Evolutionary conservation across 495 filamentous ascomycete genomes (phyloP).

Genomic region (Chlorociboria aeruginascens): DNA sequence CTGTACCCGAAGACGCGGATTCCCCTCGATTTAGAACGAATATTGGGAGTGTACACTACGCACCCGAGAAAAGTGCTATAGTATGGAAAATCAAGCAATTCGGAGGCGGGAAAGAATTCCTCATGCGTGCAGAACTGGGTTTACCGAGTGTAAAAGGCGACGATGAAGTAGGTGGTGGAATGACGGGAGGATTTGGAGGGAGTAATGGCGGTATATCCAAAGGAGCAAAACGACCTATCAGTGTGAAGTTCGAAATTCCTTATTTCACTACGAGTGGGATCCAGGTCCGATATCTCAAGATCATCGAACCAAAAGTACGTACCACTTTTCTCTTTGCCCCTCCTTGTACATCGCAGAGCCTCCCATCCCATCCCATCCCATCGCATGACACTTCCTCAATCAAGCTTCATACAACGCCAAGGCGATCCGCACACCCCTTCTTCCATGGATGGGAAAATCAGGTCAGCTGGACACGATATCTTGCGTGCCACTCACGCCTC

Average conservation of each 20-base stretch:
- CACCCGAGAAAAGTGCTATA: conserved; percentile 92
- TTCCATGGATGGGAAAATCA: too few species aligned
- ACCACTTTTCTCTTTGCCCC: background rate
- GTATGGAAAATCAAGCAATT: conserved; percentile 99
- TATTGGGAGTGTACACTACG: conserved; percentile 96
- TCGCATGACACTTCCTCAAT: too few species aligned
- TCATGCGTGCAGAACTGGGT: conserved; percentile 98
- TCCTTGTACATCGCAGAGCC: too few species aligned
- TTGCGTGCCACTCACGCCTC: too few species aligned
- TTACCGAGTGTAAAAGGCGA: conserved; percentile 91
- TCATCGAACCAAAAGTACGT: conserved; percentile 96
- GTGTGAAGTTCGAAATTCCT: conserved; percentile 98
- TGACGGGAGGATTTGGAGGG: conserved; percentile 94
- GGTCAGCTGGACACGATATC: too few species aligned
- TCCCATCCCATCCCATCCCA: too few species aligned
- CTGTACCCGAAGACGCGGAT: conserved; percentile 95
- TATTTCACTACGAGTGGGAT: conserved; percentile 99
- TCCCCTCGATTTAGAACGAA: conserved; percentile 95
- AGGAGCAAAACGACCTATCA: conserved; percentile 84
- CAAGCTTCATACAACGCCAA: too few species aligned
- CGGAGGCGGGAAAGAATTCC: conserved; percentile 93
- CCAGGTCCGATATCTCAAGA: conserved; percentile 97
- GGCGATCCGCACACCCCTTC: too few species aligned
- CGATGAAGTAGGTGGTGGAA: conserved; percentile 88
- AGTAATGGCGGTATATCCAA: conserved; percentile 81